Base-by-base conservation (phyloP, 2,329 filamentous ascomycete genomes). In the Talaromyces sp. region DNA sequence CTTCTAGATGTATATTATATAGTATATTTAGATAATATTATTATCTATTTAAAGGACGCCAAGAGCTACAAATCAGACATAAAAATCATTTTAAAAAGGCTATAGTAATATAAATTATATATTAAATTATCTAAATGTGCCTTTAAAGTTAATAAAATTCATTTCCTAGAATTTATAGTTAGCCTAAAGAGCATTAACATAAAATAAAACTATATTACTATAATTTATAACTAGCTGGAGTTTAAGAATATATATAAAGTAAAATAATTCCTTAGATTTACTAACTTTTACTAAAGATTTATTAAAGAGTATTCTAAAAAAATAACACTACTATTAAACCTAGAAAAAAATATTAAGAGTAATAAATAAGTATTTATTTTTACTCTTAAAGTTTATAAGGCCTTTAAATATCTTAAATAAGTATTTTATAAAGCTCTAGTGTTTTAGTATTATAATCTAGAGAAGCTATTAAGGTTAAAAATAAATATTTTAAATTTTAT, bases 11-110 rank as follows among this genome's bases (percentile, higher is more conserved):
- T 49, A 43, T 61, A 25, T 35, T 61, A 49, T 61, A 50, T 61
- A 25, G 17, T 45, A 19, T 61, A 61, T n/a, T 25, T 61, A 15
- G 25, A 61, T 50, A 33, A 61, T 49, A 61, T 61, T 49, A 37
- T 61, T 35, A 61, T 61, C 4, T 61, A 35, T 25, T 61, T 27
- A 47, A 37, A 50, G 37, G 33, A 43, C 22, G 9, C 8, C 7
- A 17, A 33, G 8, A 35, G 17, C 13, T 37, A 61, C 15, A 52
- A 37, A 49, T n/a, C 3, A 17, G 22, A 61, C 39, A 15, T 61
- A 17, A 33, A 50, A 10, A 47, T 37, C 4, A 25, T 61, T 13
- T 15, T 47, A 33, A 13, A 61, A 49, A 11, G 11, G 8, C 33
- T 35, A 3, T 35, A 35, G 2, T 35, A 35, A 35, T 35, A 35